Conservation (phyloP, 2,329 filamentous ascomycete species). For the Gaeumannomyces tritici region DNA sequence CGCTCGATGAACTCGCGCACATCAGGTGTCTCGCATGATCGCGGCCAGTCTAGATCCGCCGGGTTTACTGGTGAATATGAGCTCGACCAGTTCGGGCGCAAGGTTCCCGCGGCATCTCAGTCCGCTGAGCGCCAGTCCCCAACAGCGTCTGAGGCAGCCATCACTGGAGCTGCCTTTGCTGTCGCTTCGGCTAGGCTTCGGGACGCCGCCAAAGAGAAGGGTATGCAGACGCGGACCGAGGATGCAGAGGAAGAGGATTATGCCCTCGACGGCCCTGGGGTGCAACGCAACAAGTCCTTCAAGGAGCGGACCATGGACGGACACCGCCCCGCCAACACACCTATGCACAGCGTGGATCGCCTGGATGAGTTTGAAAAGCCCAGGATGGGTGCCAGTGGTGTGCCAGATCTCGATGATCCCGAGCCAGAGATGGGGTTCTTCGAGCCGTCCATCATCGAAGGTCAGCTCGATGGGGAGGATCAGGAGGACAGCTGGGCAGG, state of each 20-base stretch:
- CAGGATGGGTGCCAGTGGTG: conserved; percentile 57
- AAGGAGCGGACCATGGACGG: conserved; percentile 54
- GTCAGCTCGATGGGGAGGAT: conserved; percentile 48
- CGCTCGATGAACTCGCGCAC: conserved; percentile 19
- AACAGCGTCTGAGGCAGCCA: conserved; percentile 46
- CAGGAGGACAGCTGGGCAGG: conserved; percentile 18
- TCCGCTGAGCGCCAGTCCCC: conserved; percentile 35
- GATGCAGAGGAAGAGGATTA: conserved; percentile 20
- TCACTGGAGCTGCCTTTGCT: conserved; percentile 45
- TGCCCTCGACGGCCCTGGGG: conserved; percentile 31
- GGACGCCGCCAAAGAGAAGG: conserved; percentile 36
- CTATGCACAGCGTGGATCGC: conserved; percentile 48
- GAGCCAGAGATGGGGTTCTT: conserved; percentile 71
- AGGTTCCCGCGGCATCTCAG: conserved; percentile 33
- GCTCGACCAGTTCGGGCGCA: conserved; percentile 46
- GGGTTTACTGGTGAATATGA: conserved; percentile 42
- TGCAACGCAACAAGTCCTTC: conserved; percentile 53
- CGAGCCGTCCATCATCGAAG: conserved; percentile 76
- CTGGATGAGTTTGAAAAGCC: conserved; percentile 40
- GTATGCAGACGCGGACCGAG: conserved; percentile 25
- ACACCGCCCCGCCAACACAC: conserved; percentile 43
- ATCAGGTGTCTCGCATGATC: conserved; percentile 2
- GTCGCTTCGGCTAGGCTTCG: conserved; percentile 39
- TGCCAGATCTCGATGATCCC: conserved; percentile 60
- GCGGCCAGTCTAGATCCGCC: neutral